Evolutionary conservation across 2,329 filamentous ascomycete genomes (phyloP).

Genomic region (Coniella vitis): DNA sequence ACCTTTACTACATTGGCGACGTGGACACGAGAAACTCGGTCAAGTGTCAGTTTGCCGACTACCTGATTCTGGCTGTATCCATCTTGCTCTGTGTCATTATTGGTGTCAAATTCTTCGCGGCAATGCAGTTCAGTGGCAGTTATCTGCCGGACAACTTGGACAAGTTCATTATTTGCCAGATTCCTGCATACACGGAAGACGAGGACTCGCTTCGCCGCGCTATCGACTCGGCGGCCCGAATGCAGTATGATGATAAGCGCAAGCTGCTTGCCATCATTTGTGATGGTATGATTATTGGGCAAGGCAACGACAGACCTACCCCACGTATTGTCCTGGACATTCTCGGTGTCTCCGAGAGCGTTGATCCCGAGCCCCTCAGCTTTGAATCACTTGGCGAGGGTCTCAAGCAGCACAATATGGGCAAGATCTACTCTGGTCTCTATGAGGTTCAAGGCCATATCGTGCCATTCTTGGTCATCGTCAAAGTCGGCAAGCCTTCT

Average conservation of each 20-base stretch:
- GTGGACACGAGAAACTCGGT: slow-evolving; percentile 85
- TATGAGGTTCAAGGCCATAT: slow-evolving; percentile 98
- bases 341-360: slow-evolving; percentile 84
- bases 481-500: slow-evolving; percentile 96
- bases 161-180: slow-evolving; percentile 97
- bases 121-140: slow-evolving; percentile 86
- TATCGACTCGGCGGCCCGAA: slow-evolving; percentile 89
- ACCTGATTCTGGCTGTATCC: slow-evolving; percentile 81
- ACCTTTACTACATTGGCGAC: slow-evolving; percentile 89
- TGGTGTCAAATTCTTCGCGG: slow-evolving; percentile 93
- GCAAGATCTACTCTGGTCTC: slow-evolving; percentile 93
- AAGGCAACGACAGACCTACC: slow-evolving; percentile 93
- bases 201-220: slow-evolving; percentile 95
- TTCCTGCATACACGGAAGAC: slow-evolving; percentile 96
- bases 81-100: slow-evolving; percentile 75
- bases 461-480: slow-evolving; percentile 91
- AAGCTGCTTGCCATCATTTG: slow-evolving; percentile 90
- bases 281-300: slow-evolving; percentile 98
- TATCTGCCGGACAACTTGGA: slow-evolving; percentile 92
- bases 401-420: slow-evolving; percentile 98
- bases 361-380: slow-evolving; percentile 91
- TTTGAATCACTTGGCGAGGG: slow-evolving; percentile 96
- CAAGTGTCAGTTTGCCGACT: slow-evolving; percentile 80
- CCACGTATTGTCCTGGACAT: slow-evolving; percentile 96
- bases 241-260: slow-evolving; percentile 97